A percentile compares a stretch with the other conserved stretches of the same genome.
Conservation (phyloP, 805 yeast genomes). For the Ogataea methanolica region DNA sequence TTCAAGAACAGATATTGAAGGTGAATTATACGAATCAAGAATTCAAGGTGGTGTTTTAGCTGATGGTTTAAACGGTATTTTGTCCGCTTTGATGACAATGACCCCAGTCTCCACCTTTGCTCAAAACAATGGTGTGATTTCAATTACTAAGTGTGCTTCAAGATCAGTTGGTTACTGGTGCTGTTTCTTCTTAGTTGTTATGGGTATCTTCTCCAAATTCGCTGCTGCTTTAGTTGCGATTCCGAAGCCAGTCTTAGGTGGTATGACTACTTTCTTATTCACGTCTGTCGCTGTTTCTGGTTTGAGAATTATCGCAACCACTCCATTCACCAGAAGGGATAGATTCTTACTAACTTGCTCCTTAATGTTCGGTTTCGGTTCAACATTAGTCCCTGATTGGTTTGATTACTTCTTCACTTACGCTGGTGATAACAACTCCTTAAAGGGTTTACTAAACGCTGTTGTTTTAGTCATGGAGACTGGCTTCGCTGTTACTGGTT, state of each 20-base stretch:
- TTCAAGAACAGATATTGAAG: conserved; percentile 79
- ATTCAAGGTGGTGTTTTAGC: conserved; percentile 92
- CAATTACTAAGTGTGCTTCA: conserved; percentile 88
- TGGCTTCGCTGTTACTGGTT: conserved; percentile 53
- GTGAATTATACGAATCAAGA: conserved; percentile 74
- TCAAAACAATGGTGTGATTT: conserved; percentile 92
- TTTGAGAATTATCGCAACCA: conserved; percentile 47
- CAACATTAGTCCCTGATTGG: conserved; percentile 44
- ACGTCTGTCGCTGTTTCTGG: conserved; percentile 58
- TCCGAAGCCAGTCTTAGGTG: conserved; percentile 78
- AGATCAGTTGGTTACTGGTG: conserved; percentile 58
- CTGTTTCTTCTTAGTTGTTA: conserved; percentile 63
- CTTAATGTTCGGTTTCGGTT: conserved; percentile 48
- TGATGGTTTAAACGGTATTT: conserved; percentile 76
- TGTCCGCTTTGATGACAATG: conserved; percentile 74
- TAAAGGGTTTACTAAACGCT: conserved; percentile 48
- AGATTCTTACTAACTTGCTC: conserved; percentile 50
- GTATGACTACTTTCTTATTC: conserved; percentile 66
- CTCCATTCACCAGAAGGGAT: conserved; percentile 54
- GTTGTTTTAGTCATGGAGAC: conserved; percentile 53
- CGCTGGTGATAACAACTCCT: conserved; percentile 37
- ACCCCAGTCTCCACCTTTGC: conserved; percentile 94
- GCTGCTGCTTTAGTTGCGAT: conserved; percentile 86
- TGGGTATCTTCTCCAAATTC: conserved; percentile 86
- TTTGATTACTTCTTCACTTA: conserved; percentile 47